A percentile compares a stretch with the other conserved stretches of the same genome.
These are phyloP conservation scores for Neocatenulostroma microsporum DNA, from an alignment of 2,329 filamentous ascomycete genomes.

Conservation along the genomic window DNA sequence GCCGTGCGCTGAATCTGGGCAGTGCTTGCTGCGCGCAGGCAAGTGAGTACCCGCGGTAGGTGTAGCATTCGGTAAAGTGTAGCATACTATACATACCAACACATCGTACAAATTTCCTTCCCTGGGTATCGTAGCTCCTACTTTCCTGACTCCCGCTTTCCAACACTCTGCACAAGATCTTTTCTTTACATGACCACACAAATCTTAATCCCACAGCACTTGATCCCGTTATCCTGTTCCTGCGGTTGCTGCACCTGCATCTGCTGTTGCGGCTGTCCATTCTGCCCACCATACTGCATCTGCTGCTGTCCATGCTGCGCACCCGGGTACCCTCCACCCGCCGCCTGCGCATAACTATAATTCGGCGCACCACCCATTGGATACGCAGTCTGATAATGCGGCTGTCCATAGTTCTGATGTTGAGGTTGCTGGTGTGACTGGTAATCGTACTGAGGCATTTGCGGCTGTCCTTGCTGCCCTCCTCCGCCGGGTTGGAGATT, in stretches of 20 bases:
- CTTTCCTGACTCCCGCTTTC: too few relatives aligned
- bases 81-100: too few relatives aligned
- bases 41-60: too few relatives aligned
- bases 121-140: too few relatives aligned
- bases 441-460: conserved; percentile 32
- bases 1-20: too few relatives aligned
- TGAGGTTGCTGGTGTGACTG: conserved; percentile 34
- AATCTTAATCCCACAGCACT: conserved; percentile 28
- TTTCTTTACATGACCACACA: conserved; percentile 31
- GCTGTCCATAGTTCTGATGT: conserved; percentile 33
- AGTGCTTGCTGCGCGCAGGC: too few relatives aligned
- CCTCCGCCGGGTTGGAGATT: conserved; percentile 66
- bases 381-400: conserved; percentile 34
- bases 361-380: conserved; percentile 26
- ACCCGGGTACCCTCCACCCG: conserved; percentile 24
- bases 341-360: conserved; percentile 33
- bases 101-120: too few relatives aligned
- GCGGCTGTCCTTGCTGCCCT: conserved; percentile 38
- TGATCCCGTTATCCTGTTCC: conserved; percentile 22
- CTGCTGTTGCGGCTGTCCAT: conserved; percentile 36
- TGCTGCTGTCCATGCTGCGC: conserved; percentile 37
- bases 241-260: conserved; percentile 22
- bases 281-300: conserved; percentile 32
- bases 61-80: too few relatives aligned
- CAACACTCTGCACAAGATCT: too few relatives aligned